Evolutionary conservation across 1,139 yeast genomes (phyloP).

Genomic region (Martiniozyma asiatica): DNA sequence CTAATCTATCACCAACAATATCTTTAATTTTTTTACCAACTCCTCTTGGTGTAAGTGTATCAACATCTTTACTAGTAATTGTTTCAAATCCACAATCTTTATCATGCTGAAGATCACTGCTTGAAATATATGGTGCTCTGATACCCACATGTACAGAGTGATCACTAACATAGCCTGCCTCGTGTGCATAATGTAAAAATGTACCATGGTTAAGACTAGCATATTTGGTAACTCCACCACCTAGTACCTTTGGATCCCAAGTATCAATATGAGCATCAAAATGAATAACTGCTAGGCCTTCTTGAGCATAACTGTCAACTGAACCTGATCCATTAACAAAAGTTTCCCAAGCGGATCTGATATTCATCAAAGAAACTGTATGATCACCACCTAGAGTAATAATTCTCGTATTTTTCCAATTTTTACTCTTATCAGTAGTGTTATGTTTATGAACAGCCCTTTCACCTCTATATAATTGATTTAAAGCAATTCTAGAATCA

Average conservation of each 20-base stretch:
- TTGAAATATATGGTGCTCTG: slow-evolving; percentile 38
- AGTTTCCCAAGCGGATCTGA: slow-evolving; percentile 36
- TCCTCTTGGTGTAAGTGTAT: slow-evolving; percentile 22
- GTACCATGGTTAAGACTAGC: slow-evolving; percentile 45
- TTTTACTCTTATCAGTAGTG: slow-evolving; percentile 9
- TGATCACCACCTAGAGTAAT: slow-evolving; percentile 52
- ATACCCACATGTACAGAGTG: slow-evolving; percentile 41
- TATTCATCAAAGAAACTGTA: slow-evolving; percentile 38
- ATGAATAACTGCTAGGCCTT: slow-evolving; percentile 37
- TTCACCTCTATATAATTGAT: slow-evolving; percentile 40
- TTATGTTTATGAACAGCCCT: slow-evolving; percentile 32
- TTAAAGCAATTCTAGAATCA: slow-evolving; percentile 40
- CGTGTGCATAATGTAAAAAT: slow-evolving; percentile 46
- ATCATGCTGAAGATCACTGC: slow-evolving; percentile 34
- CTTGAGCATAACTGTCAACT: no score
- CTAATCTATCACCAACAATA: slow-evolving; percentile 27
- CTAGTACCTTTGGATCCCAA: slow-evolving; percentile 44
- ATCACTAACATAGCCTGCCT: slow-evolving; percentile 36
- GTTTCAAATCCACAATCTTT: slow-evolving; percentile 33
- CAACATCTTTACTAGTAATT: slow-evolving; percentile 38
- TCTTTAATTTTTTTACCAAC: slow-evolving; percentile 27
- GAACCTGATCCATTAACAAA: slow-evolving; percentile 22
- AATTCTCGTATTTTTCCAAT: slow-evolving; percentile 21
- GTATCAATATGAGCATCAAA: slow-evolving; percentile 52
- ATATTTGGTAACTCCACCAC: slow-evolving; percentile 41